A percentile compares a stretch with the other conserved stretches of the same genome.
These are phyloP conservation scores for Cetraspora pellucida DNA, from an alignment of 192 early-diverging fungal species.

Conservation along the genomic window DNA sequence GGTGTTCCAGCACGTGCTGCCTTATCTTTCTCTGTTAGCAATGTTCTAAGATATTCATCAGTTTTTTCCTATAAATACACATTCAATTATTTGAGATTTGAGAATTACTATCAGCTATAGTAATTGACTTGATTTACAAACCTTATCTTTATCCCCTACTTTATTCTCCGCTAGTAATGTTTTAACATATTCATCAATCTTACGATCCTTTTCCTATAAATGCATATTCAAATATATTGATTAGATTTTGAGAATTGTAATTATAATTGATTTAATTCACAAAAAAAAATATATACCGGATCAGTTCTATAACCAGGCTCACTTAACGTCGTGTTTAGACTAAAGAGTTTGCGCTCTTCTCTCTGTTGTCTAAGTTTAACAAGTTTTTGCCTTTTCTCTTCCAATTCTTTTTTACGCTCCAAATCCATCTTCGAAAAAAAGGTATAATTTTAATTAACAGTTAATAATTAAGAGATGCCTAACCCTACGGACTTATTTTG, in stretches of 20 bases:
- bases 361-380: slow-evolving; percentile 82
- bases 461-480: no score
- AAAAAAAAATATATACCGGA: slow-evolving; percentile 18
- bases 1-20: slow-evolving; percentile 41
- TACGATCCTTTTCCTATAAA: slow-evolving; percentile 24
- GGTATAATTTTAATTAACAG: no score
- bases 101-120: neutral
- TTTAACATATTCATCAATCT: slow-evolving; percentile 37
- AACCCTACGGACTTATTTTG: neutral
- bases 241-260: no score
- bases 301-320: slow-evolving; percentile 7
- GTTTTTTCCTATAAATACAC: no score
- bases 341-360: slow-evolving; percentile 82
- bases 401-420: slow-evolving; percentile 80
- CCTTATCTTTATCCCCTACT: no score
- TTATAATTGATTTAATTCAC: neutral
- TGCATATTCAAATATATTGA: neutral
- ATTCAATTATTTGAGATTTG: neutral
- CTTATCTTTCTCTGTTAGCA: slow-evolving; percentile 50
- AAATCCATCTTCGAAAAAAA: slow-evolving; percentile 40
- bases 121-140: neutral
- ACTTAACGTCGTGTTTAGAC: slow-evolving; percentile 35
- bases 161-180: slow-evolving; percentile 62
- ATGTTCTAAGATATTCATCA: slow-evolving; percentile 85
- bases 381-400: slow-evolving; percentile 89